Percentiles rank a stretch among this genome's conserved stretches.
These are phyloP conservation scores for Nakazawaea ernobii DNA, from an alignment of 805 yeast genomes.

Conservation along the genomic window DNA sequence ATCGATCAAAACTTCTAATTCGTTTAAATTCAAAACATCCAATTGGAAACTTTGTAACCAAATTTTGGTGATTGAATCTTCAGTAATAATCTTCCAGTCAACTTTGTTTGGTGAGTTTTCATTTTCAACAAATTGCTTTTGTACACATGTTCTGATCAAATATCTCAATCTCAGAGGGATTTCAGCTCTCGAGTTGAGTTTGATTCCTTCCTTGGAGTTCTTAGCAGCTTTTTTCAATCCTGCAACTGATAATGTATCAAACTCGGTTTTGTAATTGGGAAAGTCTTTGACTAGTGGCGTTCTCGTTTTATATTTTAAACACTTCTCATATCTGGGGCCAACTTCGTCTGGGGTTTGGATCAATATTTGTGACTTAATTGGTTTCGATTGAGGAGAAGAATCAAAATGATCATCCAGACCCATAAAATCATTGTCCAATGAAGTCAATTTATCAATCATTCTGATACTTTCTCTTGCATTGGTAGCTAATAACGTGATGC, in stretches of 20 bases:
- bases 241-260: slow-evolving; percentile 19
- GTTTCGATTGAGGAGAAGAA: no score
- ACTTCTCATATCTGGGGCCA: slow-evolving; percentile 46
- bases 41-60: slow-evolving; percentile 55
- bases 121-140: slow-evolving; percentile 41
- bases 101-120: slow-evolving; percentile 18
- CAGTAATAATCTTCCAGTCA: slow-evolving; percentile 60
- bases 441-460: slow-evolving; percentile 44
- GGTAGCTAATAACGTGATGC: slow-evolving; percentile 49
- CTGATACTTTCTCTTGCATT: slow-evolving; percentile 61
- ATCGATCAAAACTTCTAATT: slow-evolving; percentile 35
- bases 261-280: slow-evolving; percentile 35
- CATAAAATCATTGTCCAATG: slow-evolving; percentile 10
- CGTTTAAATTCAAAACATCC: slow-evolving; percentile 43
- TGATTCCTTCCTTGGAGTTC: slow-evolving; percentile 5
- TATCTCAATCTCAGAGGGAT: slow-evolving; percentile 51
- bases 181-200: slow-evolving; percentile 25
- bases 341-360: slow-evolving; percentile 33
- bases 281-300: slow-evolving; percentile 45
- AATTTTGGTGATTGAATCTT: slow-evolving; percentile 45
- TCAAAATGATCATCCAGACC: slow-evolving; percentile 8
- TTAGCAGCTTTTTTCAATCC: slow-evolving; percentile 14
- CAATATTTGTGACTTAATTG: slow-evolving; percentile 3
- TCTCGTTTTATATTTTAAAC: slow-evolving; percentile 37
- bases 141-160: slow-evolving; percentile 53